A percentile compares a stretch with the other conserved stretches of the same genome.
Evolutionary conservation across 192 early-diverging fungal species (phyloP).

Genomic region (Entomortierella chlamydospora): DNA sequence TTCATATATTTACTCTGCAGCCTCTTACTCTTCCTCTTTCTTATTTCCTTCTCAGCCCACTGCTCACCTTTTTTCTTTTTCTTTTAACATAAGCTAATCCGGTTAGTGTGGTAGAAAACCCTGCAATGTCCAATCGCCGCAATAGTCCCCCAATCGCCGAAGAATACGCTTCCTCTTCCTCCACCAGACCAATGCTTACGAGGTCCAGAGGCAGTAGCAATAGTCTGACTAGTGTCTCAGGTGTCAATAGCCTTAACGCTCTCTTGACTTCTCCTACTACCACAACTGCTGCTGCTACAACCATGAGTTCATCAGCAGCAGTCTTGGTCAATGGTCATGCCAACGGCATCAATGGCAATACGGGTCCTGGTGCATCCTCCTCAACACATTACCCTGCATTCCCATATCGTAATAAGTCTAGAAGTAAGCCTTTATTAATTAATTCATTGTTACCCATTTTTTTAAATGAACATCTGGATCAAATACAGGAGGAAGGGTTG

Average conservation of each 20-base stretch:
- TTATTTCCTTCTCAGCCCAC: background rate
- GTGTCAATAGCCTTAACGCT: slow-evolving; percentile 22
- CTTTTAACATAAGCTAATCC: background rate
- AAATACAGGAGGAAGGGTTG: too few relatives aligned
- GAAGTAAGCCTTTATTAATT: slow-evolving; percentile 32
- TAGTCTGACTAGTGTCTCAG: slow-evolving; percentile 15
- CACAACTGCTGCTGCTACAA: slow-evolving; percentile 22
- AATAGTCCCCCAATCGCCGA: slow-evolving; percentile 33
- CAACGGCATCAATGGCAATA: slow-evolving; percentile 9
- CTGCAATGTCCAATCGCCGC: slow-evolving; percentile 20
- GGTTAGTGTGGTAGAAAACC: background rate
- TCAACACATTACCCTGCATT: slow-evolving; percentile 26
- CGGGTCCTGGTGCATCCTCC: slow-evolving; percentile 2
- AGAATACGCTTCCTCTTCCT: background rate
- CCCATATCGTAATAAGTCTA: slow-evolving; percentile 39
- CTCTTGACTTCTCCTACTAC: slow-evolving; percentile 19
- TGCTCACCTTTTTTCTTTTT: background rate
- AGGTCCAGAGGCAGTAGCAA: slow-evolving; percentile 23
- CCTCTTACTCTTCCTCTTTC: background rate
- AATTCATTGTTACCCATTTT: background rate
- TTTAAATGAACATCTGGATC: too few relatives aligned
- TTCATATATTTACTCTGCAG: too few relatives aligned
- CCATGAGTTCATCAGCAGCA: slow-evolving; percentile 14
- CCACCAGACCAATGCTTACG: background rate
- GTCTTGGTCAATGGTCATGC: slow-evolving; percentile 13